Evolutionary conservation across 108 stramenopile species (phyloP).

Genomic region (Fragilariopsis cylindrus): DNA sequence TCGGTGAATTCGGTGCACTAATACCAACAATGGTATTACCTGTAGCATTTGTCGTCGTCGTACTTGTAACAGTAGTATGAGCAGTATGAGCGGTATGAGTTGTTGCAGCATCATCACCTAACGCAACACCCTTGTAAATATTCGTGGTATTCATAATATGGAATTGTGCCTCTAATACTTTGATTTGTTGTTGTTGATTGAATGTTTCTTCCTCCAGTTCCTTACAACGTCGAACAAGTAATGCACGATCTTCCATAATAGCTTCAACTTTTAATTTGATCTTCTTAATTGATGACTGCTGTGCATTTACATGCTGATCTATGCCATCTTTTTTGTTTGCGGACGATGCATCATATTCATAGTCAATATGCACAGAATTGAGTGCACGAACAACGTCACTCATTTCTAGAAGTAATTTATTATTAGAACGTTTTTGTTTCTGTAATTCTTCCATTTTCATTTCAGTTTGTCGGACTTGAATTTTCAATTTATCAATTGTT

Average conservation of each 20-base stretch:
- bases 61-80: too few species aligned
- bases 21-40: too few species aligned
- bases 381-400: constrained; percentile 28
- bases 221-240: constrained; percentile 20
- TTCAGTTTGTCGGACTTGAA: constrained; percentile 7
- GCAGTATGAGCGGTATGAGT: too few species aligned
- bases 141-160: not conserved
- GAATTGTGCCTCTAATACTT: constrained; percentile 7
- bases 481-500: constrained; percentile 16
- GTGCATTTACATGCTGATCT: not conserved
- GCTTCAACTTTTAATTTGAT: constrained; percentile 32
- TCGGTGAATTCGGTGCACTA: too few species aligned
- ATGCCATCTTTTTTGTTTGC: not conserved
- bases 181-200: constrained; percentile 17
- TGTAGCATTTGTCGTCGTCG: too few species aligned
- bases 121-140: not conserved
- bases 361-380: constrained; percentile 20
- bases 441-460: not conserved
- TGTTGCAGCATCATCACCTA: too few species aligned
- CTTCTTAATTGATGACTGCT: constrained; percentile 18
- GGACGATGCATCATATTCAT: not conserved
- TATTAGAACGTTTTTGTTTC: constrained; percentile 11
- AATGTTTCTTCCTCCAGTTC: constrained; percentile 14
- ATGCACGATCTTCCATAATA: constrained; percentile 29
- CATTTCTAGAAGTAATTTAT: constrained; percentile 27